Conservation (phyloP, 2,329 filamentous ascomycete species). For the Lachnellula suecica region DNA sequence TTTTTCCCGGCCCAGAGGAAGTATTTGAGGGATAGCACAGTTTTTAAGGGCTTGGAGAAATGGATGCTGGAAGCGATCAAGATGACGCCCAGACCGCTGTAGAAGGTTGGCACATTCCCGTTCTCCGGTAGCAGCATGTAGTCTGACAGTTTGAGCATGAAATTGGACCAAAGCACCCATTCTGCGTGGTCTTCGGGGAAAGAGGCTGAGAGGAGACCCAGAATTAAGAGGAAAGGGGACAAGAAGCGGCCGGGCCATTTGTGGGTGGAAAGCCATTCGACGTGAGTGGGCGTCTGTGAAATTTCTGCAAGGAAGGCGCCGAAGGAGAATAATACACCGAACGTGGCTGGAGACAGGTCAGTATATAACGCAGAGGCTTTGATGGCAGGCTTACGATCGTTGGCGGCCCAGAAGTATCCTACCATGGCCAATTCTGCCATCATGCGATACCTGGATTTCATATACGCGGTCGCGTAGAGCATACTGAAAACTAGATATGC, state of each 20-base stretch:
- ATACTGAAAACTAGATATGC: constrained; percentile 55
- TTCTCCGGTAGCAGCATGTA: constrained; percentile 46
- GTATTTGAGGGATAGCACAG: constrained; percentile 50
- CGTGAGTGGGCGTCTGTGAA: constrained; percentile 48
- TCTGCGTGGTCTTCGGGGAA: constrained; percentile 56
- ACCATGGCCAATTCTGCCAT: constrained; percentile 43
- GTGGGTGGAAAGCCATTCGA: constrained; percentile 44
- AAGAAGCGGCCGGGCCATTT: constrained; percentile 45
- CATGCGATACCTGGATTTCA: constrained; percentile 50
- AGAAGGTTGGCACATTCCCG: constrained; percentile 48
- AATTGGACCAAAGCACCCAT: constrained; percentile 53
- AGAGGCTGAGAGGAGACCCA: constrained; percentile 57
- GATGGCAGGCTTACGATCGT: no score
- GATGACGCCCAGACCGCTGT: constrained; percentile 48
- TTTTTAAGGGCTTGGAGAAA: constrained; percentile 50
- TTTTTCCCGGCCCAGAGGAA: constrained; percentile 63
- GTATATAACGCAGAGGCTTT: no score
- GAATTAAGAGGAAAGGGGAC: constrained; percentile 47
- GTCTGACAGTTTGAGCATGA: constrained; percentile 42
- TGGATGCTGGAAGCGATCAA: constrained; percentile 50
- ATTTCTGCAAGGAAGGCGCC: constrained; percentile 62
- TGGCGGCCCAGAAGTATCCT: no score
- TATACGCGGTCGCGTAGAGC: constrained; percentile 48
- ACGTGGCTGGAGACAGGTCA: no score
- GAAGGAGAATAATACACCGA: constrained; percentile 59